Evolutionary conservation across 805 yeast species (phyloP).

Genomic region (Vanderwaltozyma verrucispora): DNA sequence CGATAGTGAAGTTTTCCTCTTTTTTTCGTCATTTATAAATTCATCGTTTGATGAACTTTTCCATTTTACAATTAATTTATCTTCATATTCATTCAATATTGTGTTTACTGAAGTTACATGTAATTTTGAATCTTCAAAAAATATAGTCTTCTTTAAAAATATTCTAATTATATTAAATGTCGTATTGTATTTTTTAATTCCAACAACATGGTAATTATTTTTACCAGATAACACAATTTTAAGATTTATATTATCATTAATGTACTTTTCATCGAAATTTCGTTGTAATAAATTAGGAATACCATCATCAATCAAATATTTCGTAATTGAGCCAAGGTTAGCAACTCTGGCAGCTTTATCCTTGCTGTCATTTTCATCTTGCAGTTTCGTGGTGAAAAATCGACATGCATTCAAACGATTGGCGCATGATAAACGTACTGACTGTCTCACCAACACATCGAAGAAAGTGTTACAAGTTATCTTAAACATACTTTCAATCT

Average conservation of each 20-base stretch:
- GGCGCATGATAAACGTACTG: no score
- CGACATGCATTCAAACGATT: no score
- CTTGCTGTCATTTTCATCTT: no score
- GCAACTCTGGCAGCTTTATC: background rate
- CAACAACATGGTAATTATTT: slow-evolving; percentile 36
- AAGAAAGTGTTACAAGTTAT: no score
- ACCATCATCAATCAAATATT: slow-evolving; percentile 33
- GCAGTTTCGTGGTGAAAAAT: no score
- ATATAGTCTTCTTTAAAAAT: slow-evolving; percentile 43
- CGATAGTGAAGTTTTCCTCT: slow-evolving; percentile 1
- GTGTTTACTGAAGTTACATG: slow-evolving; percentile 36
- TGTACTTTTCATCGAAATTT: slow-evolving; percentile 34
- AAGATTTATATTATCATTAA: slow-evolving; percentile 40
- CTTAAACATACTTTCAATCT: no score
- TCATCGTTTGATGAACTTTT: slow-evolving; percentile 15
- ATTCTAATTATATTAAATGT: slow-evolving; percentile 48
- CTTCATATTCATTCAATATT: slow-evolving; percentile 8
- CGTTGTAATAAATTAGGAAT: slow-evolving; percentile 43
- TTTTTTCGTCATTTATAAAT: slow-evolving; percentile 4
- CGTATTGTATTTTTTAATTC: slow-evolving; percentile 45
- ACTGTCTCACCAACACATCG: no score
- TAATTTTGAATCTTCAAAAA: slow-evolving; percentile 41
- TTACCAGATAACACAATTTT: slow-evolving; percentile 35
- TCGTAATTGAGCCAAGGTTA: slow-evolving; percentile 29
- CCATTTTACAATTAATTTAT: slow-evolving; percentile 22